Conservation (phyloP, 2,329 filamentous ascomycete species). For the Xylariaceae sp. region DNA sequence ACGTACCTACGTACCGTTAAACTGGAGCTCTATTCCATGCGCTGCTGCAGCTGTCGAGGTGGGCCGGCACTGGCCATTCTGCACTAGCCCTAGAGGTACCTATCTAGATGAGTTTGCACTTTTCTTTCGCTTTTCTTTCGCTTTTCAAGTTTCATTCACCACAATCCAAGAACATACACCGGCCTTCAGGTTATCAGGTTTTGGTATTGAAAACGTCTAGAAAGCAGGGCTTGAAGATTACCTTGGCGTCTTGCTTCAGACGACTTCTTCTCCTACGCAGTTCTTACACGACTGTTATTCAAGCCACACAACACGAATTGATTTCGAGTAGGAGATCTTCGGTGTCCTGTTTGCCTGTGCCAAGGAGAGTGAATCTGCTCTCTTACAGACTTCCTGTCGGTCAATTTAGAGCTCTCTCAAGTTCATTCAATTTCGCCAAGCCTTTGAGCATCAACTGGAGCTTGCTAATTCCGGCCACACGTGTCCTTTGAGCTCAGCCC, state of each 20-base stretch:
- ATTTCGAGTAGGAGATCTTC: not conserved
- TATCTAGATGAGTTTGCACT: too few species aligned
- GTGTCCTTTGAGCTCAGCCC: constrained; percentile 26
- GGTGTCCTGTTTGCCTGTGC: not conserved
- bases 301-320: not conserved
- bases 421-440: not conserved
- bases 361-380: not conserved
- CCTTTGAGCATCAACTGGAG: constrained; percentile 7
- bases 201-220: not conserved
- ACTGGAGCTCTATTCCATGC: too few species aligned
- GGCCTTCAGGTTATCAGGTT: not conserved
- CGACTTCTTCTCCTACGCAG: not conserved
- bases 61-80: too few species aligned
- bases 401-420: not conserved
- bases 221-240: not conserved
- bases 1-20: constrained; percentile 1
- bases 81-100: too few species aligned
- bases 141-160: too few species aligned
- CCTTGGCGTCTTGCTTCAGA: constrained; percentile 1
- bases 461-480: constrained; percentile 19
- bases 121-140: not conserved
- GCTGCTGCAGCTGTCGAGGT: too few species aligned
- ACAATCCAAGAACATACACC: too few species aligned
- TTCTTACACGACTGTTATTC: too few species aligned
- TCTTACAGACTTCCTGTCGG: not conserved